These are phyloP conservation scores for Quercus aquifolioides DNA, from an alignment of 306 rosid genomes.

Conservation along the genomic window DNA sequence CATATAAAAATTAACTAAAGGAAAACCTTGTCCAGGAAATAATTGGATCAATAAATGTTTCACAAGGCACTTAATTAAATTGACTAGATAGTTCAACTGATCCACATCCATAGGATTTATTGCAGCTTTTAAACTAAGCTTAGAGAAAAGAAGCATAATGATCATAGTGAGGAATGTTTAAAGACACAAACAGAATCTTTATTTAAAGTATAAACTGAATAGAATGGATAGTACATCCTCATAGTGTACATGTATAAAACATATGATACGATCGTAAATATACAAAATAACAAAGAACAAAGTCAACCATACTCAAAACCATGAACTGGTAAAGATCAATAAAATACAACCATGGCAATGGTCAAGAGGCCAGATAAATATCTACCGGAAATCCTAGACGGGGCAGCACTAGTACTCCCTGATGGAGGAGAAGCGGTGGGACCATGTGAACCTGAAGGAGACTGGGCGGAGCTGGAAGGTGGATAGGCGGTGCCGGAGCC, in stretches of 20 bases:
- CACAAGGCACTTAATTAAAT: too few species aligned
- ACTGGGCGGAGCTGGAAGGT: background rate
- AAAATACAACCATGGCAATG: slow-evolving; percentile 26
- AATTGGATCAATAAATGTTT: too few species aligned
- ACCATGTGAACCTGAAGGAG: slow-evolving; percentile 17
- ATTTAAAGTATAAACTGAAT: too few species aligned
- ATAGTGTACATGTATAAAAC: background rate
- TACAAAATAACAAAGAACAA: background rate
- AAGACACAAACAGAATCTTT: too few species aligned
- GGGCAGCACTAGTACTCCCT: slow-evolving; percentile 16
- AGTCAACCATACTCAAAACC: background rate
- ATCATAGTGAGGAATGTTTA: too few species aligned
- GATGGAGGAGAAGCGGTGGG: slow-evolving; percentile 26
- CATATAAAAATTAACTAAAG: too few species aligned
- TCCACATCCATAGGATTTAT: too few species aligned
- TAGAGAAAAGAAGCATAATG: too few species aligned
- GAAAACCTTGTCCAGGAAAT: too few species aligned
- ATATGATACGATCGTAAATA: background rate
- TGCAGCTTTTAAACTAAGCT: too few species aligned
- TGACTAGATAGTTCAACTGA: too few species aligned
- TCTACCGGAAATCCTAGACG: slow-evolving; percentile 12
- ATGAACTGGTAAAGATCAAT: background rate
- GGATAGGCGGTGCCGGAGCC: background rate
- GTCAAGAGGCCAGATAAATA: slow-evolving; percentile 17
- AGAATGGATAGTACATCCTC: too few species aligned